Percentiles rank a stretch among this genome's conserved stretches.
Conservation (phyloP, 2,329 filamentous ascomycete genomes). For the Incumbomyces delicatus region DNA sequence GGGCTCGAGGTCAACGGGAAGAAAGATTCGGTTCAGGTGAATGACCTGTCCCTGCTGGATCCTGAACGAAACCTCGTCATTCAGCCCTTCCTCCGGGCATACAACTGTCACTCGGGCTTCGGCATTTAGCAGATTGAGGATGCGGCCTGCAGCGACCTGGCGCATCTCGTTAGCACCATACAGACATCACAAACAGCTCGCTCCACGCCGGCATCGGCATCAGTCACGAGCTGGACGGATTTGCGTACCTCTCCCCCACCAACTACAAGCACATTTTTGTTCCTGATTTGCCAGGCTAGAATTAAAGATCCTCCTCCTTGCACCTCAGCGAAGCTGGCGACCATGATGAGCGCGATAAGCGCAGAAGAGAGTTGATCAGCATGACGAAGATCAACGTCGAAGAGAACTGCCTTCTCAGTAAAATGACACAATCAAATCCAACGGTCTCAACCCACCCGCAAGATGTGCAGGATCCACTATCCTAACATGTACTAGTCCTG, state of each 20-base stretch:
- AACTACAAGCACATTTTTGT: constrained; percentile 82
- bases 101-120: constrained; percentile 84
- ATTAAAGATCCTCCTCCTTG: constrained; percentile 89
- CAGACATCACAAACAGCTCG: neutral
- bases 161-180: constrained; percentile 9
- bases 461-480: no score
- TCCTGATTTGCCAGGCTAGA: constrained; percentile 87
- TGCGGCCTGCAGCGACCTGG: constrained; percentile 89
- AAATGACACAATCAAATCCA: neutral
- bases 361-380: constrained; percentile 5
- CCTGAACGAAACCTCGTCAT: constrained; percentile 78
- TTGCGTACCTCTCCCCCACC: constrained; percentile 79
- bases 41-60: constrained; percentile 64
- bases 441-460: neutral
- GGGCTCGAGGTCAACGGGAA: constrained; percentile 73
- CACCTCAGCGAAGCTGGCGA: constrained; percentile 60
- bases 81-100: constrained; percentile 68
- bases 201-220: no score
- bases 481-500: no score
- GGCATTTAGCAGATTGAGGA: constrained; percentile 88
- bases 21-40: constrained; percentile 74
- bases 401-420: no score
- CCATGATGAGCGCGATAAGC: constrained; percentile 29
- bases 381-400: constrained; percentile 13
- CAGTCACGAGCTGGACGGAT: neutral